Conservation (phyloP, 2,329 filamentous ascomycete species). For the Triangularia setosa region DNA sequence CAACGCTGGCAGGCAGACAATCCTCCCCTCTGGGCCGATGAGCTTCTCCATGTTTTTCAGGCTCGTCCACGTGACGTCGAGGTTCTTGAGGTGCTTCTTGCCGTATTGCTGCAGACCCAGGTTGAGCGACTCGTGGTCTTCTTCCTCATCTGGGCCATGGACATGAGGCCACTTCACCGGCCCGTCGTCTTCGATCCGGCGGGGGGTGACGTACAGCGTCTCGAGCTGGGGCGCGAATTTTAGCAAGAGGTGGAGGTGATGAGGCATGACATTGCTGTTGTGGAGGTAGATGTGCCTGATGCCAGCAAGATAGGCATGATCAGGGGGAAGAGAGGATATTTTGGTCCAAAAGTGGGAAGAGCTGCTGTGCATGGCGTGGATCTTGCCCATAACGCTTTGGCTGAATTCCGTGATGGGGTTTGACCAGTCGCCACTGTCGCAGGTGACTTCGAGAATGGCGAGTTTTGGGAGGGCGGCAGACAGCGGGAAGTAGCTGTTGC, state of each 20-base stretch:
- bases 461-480: slow-evolving; percentile 22
- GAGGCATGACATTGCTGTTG: slow-evolving; percentile 24
- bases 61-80: slow-evolving; percentile 28
- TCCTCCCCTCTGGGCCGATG: slow-evolving; percentile 25
- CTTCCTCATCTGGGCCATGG: slow-evolving; percentile 8
- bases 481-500: slow-evolving; percentile 21
- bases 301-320: slow-evolving; percentile 19
- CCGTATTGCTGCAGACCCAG: slow-evolving; percentile 18
- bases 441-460: slow-evolving; percentile 25
- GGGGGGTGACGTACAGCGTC: slow-evolving; percentile 28
- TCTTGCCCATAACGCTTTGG: not conserved
- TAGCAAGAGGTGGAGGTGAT: slow-evolving; percentile 24
- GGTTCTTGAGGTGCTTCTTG: slow-evolving; percentile 22
- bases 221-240: slow-evolving; percentile 24
- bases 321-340: slow-evolving; percentile 1
- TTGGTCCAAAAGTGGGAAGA: not conserved
- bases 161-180: not conserved
- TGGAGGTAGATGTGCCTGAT: slow-evolving; percentile 28
- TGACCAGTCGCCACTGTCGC: slow-evolving; percentile 26
- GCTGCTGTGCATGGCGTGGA: not conserved
- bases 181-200: not conserved
- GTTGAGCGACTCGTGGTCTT: slow-evolving; percentile 24
- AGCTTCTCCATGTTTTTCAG: slow-evolving; percentile 15
- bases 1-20: slow-evolving; percentile 22
- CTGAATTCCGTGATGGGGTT: not conserved